Conservation (phyloP, 352 stramenopile genomes). For the Pythium phragmitis region DNA sequence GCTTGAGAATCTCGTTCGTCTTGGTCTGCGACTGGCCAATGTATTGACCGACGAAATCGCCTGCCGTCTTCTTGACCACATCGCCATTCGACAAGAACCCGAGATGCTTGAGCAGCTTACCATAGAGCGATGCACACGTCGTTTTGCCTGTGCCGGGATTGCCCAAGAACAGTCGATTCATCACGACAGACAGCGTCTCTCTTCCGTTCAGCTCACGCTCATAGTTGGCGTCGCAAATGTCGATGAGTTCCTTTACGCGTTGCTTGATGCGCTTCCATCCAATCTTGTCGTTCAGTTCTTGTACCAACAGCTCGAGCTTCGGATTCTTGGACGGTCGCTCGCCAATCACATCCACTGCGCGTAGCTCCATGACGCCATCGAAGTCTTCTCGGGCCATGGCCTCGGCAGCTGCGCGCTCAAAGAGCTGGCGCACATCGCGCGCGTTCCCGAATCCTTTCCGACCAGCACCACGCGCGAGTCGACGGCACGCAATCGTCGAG, state of each 20-base stretch:
- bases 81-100: constrained; percentile 90
- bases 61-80: constrained; percentile 85
- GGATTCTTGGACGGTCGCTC: constrained; percentile 74
- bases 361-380: constrained; percentile 42
- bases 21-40: constrained; percentile 89
- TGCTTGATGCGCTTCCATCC: constrained; percentile 81
- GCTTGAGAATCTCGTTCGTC: constrained; percentile 79
- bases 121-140: constrained; percentile 88
- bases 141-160: constrained; percentile 93
- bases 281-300: constrained; percentile 72
- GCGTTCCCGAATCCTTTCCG: constrained; percentile 89
- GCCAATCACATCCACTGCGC: constrained; percentile 73
- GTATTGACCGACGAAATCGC: constrained; percentile 82
- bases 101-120: constrained; percentile 82
- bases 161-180: constrained; percentile 90
- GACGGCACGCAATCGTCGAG: constrained; percentile 62
- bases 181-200: constrained; percentile 53
- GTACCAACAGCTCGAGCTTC: constrained; percentile 53
- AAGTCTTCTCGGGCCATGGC: constrained; percentile 79
- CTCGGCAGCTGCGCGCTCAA: constrained; percentile 59
- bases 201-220: constrained; percentile 71
- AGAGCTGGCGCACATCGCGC: constrained; percentile 65
- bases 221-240: constrained; percentile 83
- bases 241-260: constrained; percentile 68
- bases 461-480: constrained; percentile 57